Conservation (phyloP, 2,329 filamentous ascomycete genomes). For the Cladobotryum mycophilum region DNA sequence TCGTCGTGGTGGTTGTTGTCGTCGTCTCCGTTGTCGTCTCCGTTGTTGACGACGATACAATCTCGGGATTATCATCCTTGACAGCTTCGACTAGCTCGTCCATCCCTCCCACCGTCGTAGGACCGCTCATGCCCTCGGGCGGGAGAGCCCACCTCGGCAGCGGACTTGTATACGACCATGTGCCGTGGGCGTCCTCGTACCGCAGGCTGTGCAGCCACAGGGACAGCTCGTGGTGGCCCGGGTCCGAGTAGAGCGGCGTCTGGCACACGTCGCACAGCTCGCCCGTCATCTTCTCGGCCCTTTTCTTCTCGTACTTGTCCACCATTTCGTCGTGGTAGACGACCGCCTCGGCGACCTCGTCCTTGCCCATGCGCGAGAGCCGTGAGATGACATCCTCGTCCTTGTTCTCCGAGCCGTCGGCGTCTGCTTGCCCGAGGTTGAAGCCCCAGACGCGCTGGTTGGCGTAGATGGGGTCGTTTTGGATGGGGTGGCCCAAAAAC, state of each 20-base stretch:
- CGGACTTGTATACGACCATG: conserved; percentile 81
- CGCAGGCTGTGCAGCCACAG: conserved; percentile 90
- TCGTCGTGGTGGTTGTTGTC: no score
- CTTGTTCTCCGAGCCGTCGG: conserved; percentile 61
- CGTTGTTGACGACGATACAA: conserved; percentile 18
- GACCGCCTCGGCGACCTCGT: conserved; percentile 82
- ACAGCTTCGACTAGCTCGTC: conserved; percentile 53
- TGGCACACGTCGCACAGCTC: conserved; percentile 73
- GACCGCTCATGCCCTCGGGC: conserved; percentile 64
- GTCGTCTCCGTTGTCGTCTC: no score
- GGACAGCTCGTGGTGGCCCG: conserved; percentile 80
- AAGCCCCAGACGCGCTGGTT: conserved; percentile 89
- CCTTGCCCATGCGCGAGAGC: conserved; percentile 85
- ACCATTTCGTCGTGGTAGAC: conserved; percentile 94
- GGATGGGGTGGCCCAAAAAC: conserved; percentile 88
- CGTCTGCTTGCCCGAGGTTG: conserved; percentile 62
- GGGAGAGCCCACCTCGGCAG: conserved; percentile 84
- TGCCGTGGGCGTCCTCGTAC: conserved; percentile 76
- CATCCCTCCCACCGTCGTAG: conserved; percentile 58
- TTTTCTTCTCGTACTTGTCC: conserved; percentile 79
- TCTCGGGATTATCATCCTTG: conserved; percentile 38
- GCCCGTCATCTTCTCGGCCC: conserved; percentile 90
- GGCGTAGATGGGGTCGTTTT: conserved; percentile 96
- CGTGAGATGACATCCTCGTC: conserved; percentile 88
- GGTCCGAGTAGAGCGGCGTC: conserved; percentile 89